Percentiles rank a stretch among this genome's conserved stretches.
These are phyloP conservation scores for Yarrowia phangngaensis DNA, from an alignment of 805 yeast species.

Conservation along the genomic window DNA sequence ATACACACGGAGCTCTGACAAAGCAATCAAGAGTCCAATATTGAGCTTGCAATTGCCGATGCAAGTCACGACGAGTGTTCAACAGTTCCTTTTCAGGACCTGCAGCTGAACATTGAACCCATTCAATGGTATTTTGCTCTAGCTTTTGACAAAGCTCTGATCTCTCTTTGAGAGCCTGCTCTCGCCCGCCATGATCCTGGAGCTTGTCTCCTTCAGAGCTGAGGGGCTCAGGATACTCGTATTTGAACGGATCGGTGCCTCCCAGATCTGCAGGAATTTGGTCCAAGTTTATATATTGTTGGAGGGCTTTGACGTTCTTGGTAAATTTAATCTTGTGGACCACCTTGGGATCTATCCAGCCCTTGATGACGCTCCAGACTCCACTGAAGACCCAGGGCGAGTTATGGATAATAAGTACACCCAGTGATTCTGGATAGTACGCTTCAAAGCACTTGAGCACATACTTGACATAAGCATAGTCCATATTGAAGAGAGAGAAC, in stretches of 20 bases:
- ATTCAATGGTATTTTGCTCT: conserved; percentile 19
- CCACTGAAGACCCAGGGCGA: conserved; percentile 87
- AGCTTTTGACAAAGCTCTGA: conserved; percentile 14
- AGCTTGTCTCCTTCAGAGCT: conserved; percentile 45
- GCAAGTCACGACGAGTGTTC: conserved; percentile 1
- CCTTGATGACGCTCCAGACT: conserved; percentile 75
- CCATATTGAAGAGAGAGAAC: conserved; percentile 76
- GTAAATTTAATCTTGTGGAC: conserved; percentile 74
- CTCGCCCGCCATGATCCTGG: conserved; percentile 17
- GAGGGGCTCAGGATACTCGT: conserved; percentile 52
- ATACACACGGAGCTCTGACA: conserved; percentile 14
- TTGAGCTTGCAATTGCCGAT: background rate
- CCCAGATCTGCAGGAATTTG: conserved; percentile 60
- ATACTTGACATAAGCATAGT: conserved; percentile 71
- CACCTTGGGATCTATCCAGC: conserved; percentile 84
- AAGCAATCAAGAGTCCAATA: conserved; percentile 18
- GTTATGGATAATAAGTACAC: conserved; percentile 65
- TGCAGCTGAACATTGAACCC: conserved; percentile 5
- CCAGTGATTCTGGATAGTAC: conserved; percentile 78
- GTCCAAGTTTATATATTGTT: conserved; percentile 49
- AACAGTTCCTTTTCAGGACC: conserved; percentile 6
- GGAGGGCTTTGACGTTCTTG: conserved; percentile 55
- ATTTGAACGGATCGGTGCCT: conserved; percentile 54
- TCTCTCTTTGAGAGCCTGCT: conserved; percentile 14
- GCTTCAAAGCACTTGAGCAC: conserved; percentile 76